Base-by-base conservation (phyloP, 352 stramenopile species). In the Pythium brachiatum region DNA sequence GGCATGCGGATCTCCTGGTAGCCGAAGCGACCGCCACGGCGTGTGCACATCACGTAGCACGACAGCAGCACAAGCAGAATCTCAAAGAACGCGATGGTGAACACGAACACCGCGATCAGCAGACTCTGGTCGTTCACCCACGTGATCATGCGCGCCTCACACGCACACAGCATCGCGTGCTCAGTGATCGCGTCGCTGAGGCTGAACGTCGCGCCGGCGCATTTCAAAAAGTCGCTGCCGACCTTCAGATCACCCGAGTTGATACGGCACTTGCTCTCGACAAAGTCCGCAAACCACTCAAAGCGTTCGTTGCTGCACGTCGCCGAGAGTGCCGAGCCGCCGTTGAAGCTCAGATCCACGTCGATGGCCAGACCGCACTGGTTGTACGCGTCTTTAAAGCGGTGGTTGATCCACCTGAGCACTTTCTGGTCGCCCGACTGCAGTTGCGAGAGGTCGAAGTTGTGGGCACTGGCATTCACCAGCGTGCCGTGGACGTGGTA, bases 1-100 rank as follows among this genome's bases (percentile, higher is more conserved):
- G 85, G 85, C 85, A 94, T 94, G 20, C 82, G 86, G 56, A 94
- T 94, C 69, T 94, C 81, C 65, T 94, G 82, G 68, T 92, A 94
- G 23, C 85, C 85, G 27, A 78, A 75, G 48, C 80, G 82, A 27
- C 83, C 77, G 62, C 75, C 55, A 43, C 82, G 80, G 25, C 82
- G 81, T 57, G 85, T 81, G 65, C 86, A 88, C 66, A 94, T 89
- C 47, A 94, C 76, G 70, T 94, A 94, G 72, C 79, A 94, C 64
- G 82, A 92, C 31, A 94, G 71, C 51, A 74, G 60, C 57, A 94
- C 85, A 15, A 94, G 69, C 67, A 82, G 78, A 43, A 92, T 88
- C 72, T 94, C 85, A 39, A 94, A 83, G 58, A 83, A 75, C 52
- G 88, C 85, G 53, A 94, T 88, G 43, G 81, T 82, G 59, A 86